Evolutionary conservation across 768 basidiomycete genomes (phyloP).

Genomic region (Leucocoprinus birnbaumii): DNA sequence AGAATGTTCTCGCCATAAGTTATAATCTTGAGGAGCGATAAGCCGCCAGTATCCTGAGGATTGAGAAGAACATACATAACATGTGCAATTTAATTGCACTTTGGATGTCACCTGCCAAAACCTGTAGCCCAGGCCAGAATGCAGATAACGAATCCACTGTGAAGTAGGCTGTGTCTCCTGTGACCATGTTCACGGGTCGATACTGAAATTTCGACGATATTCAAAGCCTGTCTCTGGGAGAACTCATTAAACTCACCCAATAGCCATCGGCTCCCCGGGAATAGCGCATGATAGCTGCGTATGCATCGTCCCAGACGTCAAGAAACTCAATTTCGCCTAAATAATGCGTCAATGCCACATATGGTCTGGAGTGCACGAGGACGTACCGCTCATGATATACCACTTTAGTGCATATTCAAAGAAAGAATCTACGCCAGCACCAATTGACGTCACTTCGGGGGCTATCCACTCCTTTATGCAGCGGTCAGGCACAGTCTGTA

Average conservation of each 20-base stretch:
- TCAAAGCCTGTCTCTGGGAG: background rate
- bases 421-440: conserved; percentile 95
- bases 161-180: conserved; percentile 68
- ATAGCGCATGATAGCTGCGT: conserved; percentile 83
- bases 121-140: conserved; percentile 97
- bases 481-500: background rate
- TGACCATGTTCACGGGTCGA: conserved; percentile 78
- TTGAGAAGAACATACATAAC: conserved; percentile 53
- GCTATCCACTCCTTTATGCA: conserved; percentile 61
- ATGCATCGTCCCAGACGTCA: conserved; percentile 83
- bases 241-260: conserved; percentile 53
- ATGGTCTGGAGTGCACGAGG: background rate
- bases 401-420: conserved; percentile 94
- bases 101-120: conserved; percentile 80
- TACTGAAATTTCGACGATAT: conserved; percentile 48
- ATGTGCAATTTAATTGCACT: conserved; percentile 92
- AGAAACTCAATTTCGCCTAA: conserved; percentile 76
- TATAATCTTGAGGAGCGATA: conserved; percentile 62
- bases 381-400: conserved; percentile 79
- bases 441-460: conserved; percentile 79
- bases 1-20: conserved; percentile 84
- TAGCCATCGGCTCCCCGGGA: conserved; percentile 81
- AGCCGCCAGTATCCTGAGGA: background rate
- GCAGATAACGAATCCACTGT: conserved; percentile 96
- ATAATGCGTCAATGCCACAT: background rate